Base-by-base conservation (phyloP, 2,329 filamentous ascomycete genomes). In the Penicillium sp. region DNA sequence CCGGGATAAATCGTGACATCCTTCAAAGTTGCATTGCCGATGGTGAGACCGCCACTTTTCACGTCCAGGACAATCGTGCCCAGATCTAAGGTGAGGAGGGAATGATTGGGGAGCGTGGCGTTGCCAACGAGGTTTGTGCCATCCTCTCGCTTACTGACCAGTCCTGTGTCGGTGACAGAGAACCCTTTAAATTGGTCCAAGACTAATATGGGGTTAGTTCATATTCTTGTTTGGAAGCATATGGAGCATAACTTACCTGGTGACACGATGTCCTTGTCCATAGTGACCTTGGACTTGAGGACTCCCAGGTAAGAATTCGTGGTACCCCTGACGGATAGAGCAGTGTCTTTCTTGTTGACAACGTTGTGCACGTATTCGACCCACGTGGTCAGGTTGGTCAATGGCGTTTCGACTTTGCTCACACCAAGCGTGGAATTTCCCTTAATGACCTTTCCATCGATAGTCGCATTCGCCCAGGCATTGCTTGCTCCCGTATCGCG, bases 21-120 rank as follows among this genome's bases (percentile, higher is more conserved):
- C 34, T 75, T 67, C 27, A 86, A 70, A 0, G 79, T 76, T 2
- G 77, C 65, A 48, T 75, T 79, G 40, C 81, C 83, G 45, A 85
- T 77, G 5, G 72, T 42, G 5, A 74, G 74, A 36, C 74, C 72
- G 34, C 76, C 75, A 50, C 80, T 76, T 38, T 74, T 75, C 53
- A 85, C 75, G 54, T 79, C 72, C 59, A 85, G 72, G 5, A 79
- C 78, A 1, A 84, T 77, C 53, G 81, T 81, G 56, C 83, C 83
- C 55, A 86, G 77, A 43, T 79, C 75, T 45, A 85, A 66, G 4
- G 78, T 83, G 67, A 84, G 69, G 27, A 82, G 73, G 1, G 81
- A 83, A 0, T 81, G 83, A 63, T 86, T 86, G 52, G 82, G 82
- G 38, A 86, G 79, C 32, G 70, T 75, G 48, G 81, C 78, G 45